These are phyloP conservation scores for Geum urbanum DNA, from an alignment of 306 rosid genomes.

Conservation along the genomic window DNA sequence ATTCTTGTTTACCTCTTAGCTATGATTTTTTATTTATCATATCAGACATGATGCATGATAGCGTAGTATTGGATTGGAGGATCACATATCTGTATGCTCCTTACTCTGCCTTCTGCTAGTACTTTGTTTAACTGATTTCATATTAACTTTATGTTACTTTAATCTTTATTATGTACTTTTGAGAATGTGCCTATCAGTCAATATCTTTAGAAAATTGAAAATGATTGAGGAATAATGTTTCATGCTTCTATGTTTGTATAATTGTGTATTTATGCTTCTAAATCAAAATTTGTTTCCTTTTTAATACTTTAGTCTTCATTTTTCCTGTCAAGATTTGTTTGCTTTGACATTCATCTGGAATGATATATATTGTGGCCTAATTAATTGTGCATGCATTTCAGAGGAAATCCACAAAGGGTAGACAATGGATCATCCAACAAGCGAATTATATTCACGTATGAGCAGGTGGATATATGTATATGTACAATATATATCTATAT, in stretches of 20 bases:
- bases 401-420: slow-evolving; percentile 99
- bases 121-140: background rate
- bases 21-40: background rate
- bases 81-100: background rate
- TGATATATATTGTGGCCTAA: slow-evolving; percentile 15
- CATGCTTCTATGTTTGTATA: slow-evolving; percentile 2
- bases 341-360: background rate
- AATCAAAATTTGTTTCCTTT: background rate
- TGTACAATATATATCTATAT: background rate
- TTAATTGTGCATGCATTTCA: slow-evolving; percentile 30
- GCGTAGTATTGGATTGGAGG: background rate
- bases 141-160: background rate
- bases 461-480: slow-evolving; percentile 55
- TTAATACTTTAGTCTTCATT: slow-evolving; percentile 5
- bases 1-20: background rate
- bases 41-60: background rate
- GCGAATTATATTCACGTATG: slow-evolving; percentile 79
- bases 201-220: background rate
- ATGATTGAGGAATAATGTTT: background rate
- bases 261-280: slow-evolving; percentile 6
- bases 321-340: slow-evolving; percentile 2
- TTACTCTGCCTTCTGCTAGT: background rate
- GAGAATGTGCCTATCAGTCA: background rate
- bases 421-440: slow-evolving; percentile 84
- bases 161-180: background rate